A percentile compares a stretch with the other conserved stretches of the same genome.
phyloP scores from a whole-genome alignment of 2,329 filamentous ascomycete genomes.

The Beauveria varroae region DNA sequence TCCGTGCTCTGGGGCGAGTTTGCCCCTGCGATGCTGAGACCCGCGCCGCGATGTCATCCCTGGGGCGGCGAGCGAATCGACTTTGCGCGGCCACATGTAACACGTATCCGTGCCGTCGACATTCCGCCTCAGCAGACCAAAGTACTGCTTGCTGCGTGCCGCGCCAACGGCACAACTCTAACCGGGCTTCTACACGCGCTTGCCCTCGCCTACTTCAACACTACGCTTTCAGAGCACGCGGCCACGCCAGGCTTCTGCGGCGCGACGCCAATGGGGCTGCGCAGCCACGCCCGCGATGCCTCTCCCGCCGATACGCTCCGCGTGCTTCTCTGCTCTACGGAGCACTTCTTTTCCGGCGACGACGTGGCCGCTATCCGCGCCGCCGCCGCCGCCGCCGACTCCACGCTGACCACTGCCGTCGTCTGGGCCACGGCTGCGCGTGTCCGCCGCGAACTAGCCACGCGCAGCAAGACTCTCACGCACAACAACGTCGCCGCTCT shows the following conservation, averaged over 20 bases:
- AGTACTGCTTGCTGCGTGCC: constrained; percentile 31
- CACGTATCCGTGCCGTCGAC: constrained; percentile 30
- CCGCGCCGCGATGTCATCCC: constrained; percentile 13
- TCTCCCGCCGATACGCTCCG: constrained; percentile 23
- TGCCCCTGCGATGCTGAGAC: constrained; percentile 31
- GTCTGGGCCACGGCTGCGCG: constrained; percentile 36
- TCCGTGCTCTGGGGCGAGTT: constrained; percentile 32
- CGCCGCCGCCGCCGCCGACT: constrained; percentile 19
- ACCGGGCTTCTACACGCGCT: constrained; percentile 43
- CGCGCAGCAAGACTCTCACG: constrained; percentile 27
- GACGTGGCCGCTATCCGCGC: constrained; percentile 11
- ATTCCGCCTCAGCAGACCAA: constrained; percentile 23
- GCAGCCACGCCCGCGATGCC: constrained; percentile 27
- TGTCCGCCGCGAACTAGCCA: constrained; percentile 28
- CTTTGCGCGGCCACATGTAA: constrained; percentile 26
- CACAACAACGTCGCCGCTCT: constrained; percentile 36
- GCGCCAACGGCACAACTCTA: constrained; percentile 35
- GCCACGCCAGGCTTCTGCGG: constrained; percentile 28
- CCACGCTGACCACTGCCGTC: constrained; percentile 20
- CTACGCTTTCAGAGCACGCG: constrained; percentile 24
- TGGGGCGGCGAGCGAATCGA: constrained; percentile 34
- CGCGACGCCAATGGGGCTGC: constrained; percentile 37
- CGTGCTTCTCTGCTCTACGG: constrained; percentile 30
- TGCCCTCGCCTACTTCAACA: constrained; percentile 32
- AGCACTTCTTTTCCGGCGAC: constrained; percentile 22